These are phyloP conservation scores for Spencermartinsiella europaea DNA, from an alignment of 805 yeast genomes.

Conservation along the genomic window DNA sequence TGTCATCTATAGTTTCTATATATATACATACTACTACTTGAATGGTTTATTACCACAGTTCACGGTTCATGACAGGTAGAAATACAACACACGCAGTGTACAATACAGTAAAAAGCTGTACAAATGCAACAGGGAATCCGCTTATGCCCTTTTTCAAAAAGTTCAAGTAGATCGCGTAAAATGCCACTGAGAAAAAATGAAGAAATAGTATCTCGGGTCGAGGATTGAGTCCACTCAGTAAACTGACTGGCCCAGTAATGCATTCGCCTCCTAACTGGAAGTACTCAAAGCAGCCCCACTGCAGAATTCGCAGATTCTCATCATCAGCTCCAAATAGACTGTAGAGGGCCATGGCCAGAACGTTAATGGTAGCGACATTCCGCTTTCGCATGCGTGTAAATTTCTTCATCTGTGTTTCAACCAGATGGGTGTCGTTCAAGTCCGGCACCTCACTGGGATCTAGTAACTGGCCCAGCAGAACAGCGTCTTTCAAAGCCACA, in stretches of 20 bases:
- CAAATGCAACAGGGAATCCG: conserved; percentile 65
- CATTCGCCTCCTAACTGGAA: conserved; percentile 81
- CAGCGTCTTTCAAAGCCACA: conserved; percentile 87
- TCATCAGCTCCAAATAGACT: conserved; percentile 83
- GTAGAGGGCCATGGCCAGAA: conserved; percentile 85
- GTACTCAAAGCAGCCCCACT: conserved; percentile 83
- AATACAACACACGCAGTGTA: conserved; percentile 72
- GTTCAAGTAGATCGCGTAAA: conserved; percentile 72
- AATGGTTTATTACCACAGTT: conserved; percentile 24
- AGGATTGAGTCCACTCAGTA: conserved; percentile 77
- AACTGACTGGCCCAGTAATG: conserved; percentile 70
- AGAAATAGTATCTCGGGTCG: conserved; percentile 67
- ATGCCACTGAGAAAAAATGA: conserved; percentile 88
- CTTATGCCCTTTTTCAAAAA: conserved; percentile 57
- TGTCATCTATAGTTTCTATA: too few relatives aligned
- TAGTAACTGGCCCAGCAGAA: conserved; percentile 57
- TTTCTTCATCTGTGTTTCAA: conserved; percentile 51
- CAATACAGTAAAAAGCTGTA: conserved; percentile 63
- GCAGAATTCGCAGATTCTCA: conserved; percentile 57
- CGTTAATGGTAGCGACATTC: conserved; percentile 76
- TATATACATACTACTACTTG: too few relatives aligned
- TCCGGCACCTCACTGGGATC: conserved; percentile 46
- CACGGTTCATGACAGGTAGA: conserved; percentile 60
- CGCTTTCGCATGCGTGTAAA: conserved; percentile 75
- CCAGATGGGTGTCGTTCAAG: conserved; percentile 51